Conservation (phyloP, 352 stramenopile genomes). For the Phytophthora sp. region DNA sequence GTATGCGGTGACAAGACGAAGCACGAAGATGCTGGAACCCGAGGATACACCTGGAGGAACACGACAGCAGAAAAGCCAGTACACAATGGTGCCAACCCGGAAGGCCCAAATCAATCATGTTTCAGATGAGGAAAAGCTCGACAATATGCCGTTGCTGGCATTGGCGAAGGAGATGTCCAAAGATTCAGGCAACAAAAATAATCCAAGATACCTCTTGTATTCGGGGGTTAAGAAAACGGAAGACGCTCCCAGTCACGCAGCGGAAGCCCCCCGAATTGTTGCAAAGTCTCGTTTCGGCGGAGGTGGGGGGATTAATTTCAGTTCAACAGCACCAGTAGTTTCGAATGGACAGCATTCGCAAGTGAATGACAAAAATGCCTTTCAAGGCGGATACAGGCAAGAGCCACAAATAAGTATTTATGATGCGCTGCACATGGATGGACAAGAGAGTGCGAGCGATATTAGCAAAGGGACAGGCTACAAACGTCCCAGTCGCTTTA, state of each 20-base stretch:
- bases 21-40: slow-evolving; percentile 51
- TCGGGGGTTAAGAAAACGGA: slow-evolving; percentile 32
- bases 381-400: slow-evolving; percentile 32
- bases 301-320: slow-evolving; percentile 7
- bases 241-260: slow-evolving; percentile 16
- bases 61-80: slow-evolving; percentile 15
- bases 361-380: slow-evolving; percentile 12
- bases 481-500: slow-evolving; percentile 65
- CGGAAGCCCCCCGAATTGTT: slow-evolving; percentile 14
- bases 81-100: slow-evolving; percentile 26
- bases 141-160: slow-evolving; percentile 27
- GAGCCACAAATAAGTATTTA: slow-evolving; percentile 68
- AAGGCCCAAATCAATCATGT: background rate
- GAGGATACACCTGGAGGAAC: slow-evolving; percentile 19
- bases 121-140: background rate
- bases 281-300: slow-evolving; percentile 39
- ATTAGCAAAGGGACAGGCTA: slow-evolving; percentile 39
- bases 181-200: slow-evolving; percentile 14
- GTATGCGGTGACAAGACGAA: slow-evolving; percentile 38
- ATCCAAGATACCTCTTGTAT: slow-evolving; percentile 60
- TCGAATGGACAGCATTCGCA: slow-evolving; percentile 11
- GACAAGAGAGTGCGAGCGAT: slow-evolving; percentile 35
- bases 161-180: slow-evolving; percentile 32
- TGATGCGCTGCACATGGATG: slow-evolving; percentile 58
- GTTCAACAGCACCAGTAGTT: background rate